Base-by-base conservation (phyloP, 176 grass and related monocot genomes). In the Aegilops tauschii region DNA sequence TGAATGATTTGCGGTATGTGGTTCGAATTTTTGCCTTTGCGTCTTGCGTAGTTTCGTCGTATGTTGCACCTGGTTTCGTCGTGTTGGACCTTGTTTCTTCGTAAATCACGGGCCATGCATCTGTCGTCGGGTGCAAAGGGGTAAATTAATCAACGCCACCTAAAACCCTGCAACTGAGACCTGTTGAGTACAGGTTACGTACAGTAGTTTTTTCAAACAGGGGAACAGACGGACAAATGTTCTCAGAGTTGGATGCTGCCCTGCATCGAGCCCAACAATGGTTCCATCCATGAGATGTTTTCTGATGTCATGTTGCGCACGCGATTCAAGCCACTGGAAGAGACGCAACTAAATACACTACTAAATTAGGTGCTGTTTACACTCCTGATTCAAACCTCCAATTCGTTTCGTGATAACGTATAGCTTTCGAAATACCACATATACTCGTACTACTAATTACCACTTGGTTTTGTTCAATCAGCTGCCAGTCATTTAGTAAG, bases 41-140 rank as follows among this genome's bases (percentile, higher is more conserved):
- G 30, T 84, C 58, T 73, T 65, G 42, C 40, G 56, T 80, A n/a
- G 56, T 58, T 79, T 80, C 31, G 56, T 89, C 76, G 81, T 73
- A 72, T 73, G 29, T 31, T 28, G 7, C 31, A 27, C 34, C 76
- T 82, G 61, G 30, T 50, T 77, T 86, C 52, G 71, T 90, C 78
- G 69, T 77, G 69, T 69, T 47, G 27, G 45, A 18, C 18, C 12
- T 62, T 70, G 58, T 21, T 69, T 73, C 76, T 16, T 13, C 21
- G 20, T 9, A 59, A 59, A 59, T 59, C 56, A 59, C 56, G 56
- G 56, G 0, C 61, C 27, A 45, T 75, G 79, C 50, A 73, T 42
- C 37, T 58, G 74, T 66, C 36, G 28, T 5, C 8, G 8, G 6
- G 4, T 4, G 30, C 56, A 1, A 89, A 25, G 17, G 42, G 31